Percentiles rank a stretch among this genome's conserved stretches.
Conservation (phyloP, 495 filamentous ascomycete genomes). For the Parmelia sp. region DNA sequence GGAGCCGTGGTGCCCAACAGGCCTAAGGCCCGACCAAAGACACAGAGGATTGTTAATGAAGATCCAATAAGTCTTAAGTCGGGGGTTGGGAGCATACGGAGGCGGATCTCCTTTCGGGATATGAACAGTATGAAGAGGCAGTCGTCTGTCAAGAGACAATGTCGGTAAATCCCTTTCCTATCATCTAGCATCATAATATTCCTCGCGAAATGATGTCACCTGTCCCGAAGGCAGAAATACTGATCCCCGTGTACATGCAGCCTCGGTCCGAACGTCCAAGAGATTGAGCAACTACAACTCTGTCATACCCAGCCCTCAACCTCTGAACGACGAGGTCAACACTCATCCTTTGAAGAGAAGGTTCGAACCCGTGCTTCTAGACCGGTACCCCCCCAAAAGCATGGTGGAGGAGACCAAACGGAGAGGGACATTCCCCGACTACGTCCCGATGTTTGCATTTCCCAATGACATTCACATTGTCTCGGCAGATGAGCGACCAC, state of each 20-base stretch:
- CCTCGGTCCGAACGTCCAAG: slow-evolving; percentile 82
- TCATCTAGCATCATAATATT: not conserved
- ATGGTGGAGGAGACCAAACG: slow-evolving; percentile 74
- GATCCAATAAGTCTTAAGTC: slow-evolving; percentile 52
- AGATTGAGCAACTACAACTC: slow-evolving; percentile 96
- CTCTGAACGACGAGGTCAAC: slow-evolving; percentile 77
- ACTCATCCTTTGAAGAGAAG: slow-evolving; percentile 93
- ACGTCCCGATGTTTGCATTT: slow-evolving; percentile 98
- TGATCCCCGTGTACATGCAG: slow-evolving; percentile 36
- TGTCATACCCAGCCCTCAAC: slow-evolving; percentile 89
- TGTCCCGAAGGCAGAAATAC: not conserved
- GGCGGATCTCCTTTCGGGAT: slow-evolving; percentile 82
- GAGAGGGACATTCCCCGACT: slow-evolving; percentile 88
- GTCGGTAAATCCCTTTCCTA: slow-evolving; percentile 43
- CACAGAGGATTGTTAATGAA: slow-evolving; percentile 75
- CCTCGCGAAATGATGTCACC: not conserved
- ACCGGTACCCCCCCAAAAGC: slow-evolving; percentile 81
- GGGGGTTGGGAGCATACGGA: slow-evolving; percentile 68
- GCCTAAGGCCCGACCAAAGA: slow-evolving; percentile 61
- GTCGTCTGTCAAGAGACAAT: slow-evolving; percentile 67
- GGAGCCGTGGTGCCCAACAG: slow-evolving; percentile 68
- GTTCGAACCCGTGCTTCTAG: slow-evolving; percentile 89
- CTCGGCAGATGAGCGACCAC: slow-evolving; percentile 85
- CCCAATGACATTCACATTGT: slow-evolving; percentile 97
- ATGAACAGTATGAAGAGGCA: slow-evolving; percentile 94